phyloP scores from a whole-genome alignment of 1,284 basidiomycete genomes.

The Coniophora puteana region DNA sequence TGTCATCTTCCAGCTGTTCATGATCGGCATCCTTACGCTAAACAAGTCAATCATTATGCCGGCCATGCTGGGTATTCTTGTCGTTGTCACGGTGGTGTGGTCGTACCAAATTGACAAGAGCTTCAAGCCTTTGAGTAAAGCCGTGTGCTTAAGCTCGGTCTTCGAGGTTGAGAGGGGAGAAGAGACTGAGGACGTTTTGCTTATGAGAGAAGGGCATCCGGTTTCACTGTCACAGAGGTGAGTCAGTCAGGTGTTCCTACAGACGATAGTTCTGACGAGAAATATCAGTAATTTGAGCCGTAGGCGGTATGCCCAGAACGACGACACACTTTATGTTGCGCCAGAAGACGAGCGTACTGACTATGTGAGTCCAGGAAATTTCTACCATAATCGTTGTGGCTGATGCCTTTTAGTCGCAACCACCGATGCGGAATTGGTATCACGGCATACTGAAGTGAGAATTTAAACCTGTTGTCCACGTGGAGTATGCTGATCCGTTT shows the following conservation, averaged over 20 bases:
- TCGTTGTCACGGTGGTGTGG: conserved; percentile 77
- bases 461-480: background rate
- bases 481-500: conserved; percentile 3
- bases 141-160: conserved; percentile 81
- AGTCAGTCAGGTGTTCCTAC: conserved; percentile 12
- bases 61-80: conserved; percentile 76
- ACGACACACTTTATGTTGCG: conserved; percentile 92
- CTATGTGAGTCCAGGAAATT: conserved; percentile 68
- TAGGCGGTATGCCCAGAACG: conserved; percentile 85
- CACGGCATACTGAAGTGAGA: conserved; percentile 83
- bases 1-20: conserved; percentile 85
- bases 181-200: conserved; percentile 70
- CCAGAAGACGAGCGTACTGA: conserved; percentile 88
- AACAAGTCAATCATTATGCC: conserved; percentile 74
- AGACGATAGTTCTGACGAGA: conserved; percentile 9
- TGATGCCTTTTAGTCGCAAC: conserved; percentile 64
- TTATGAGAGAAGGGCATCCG: conserved; percentile 73
- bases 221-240: conserved; percentile 85
- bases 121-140: conserved; percentile 78
- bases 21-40: conserved; percentile 92
- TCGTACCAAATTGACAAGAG: conserved; percentile 70
- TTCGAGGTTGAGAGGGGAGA: conserved; percentile 86
- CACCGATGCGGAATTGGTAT: conserved; percentile 93
- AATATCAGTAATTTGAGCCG: conserved; percentile 70
- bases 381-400: conserved; percentile 9